Evolutionary conservation across 345 rosid species (phyloP).

Genomic region (Clarkia xantiana): DNA sequence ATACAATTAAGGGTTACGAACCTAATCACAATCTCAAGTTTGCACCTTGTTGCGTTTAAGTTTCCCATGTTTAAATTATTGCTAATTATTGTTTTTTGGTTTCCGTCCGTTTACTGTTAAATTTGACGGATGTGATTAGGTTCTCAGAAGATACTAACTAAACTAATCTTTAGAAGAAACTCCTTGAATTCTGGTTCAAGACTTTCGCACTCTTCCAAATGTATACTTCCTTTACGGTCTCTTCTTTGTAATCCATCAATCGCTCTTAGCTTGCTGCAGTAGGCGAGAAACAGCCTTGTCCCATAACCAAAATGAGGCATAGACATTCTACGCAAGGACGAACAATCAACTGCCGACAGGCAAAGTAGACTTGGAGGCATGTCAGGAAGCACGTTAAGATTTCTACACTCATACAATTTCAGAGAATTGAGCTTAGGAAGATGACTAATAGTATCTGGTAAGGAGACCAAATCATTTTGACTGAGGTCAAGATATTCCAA

Average conservation of each 20-base stretch:
- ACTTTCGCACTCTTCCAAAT: constrained; percentile 2
- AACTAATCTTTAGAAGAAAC: background rate
- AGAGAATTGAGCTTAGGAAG: constrained; percentile 8
- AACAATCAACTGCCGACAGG: constrained; percentile 3
- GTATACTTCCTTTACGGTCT: background rate
- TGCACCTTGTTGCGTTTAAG: too few relatives aligned
- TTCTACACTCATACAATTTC: background rate
- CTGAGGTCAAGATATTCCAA: constrained; percentile 3
- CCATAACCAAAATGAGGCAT: background rate
- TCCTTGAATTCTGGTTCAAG: background rate
- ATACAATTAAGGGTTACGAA: too few relatives aligned
- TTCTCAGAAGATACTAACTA: too few relatives aligned
- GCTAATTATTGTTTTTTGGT: too few relatives aligned
- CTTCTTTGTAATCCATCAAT: constrained; percentile 2
- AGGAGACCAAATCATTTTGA: constrained; percentile 1
- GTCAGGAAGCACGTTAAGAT: constrained; percentile 7
- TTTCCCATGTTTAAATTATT: too few relatives aligned
- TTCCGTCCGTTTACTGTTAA: too few relatives aligned
- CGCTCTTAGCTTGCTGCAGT: background rate
- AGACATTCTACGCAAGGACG: constrained; percentile 3
- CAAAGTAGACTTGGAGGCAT: constrained; percentile 1
- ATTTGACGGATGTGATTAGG: too few relatives aligned
- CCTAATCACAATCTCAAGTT: too few relatives aligned
- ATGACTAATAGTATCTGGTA: constrained; percentile 5
- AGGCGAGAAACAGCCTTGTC: too few relatives aligned